Base-by-base conservation (phyloP, 2,329 filamentous ascomycete species). In the Paracoccidioides lutzii region DNA sequence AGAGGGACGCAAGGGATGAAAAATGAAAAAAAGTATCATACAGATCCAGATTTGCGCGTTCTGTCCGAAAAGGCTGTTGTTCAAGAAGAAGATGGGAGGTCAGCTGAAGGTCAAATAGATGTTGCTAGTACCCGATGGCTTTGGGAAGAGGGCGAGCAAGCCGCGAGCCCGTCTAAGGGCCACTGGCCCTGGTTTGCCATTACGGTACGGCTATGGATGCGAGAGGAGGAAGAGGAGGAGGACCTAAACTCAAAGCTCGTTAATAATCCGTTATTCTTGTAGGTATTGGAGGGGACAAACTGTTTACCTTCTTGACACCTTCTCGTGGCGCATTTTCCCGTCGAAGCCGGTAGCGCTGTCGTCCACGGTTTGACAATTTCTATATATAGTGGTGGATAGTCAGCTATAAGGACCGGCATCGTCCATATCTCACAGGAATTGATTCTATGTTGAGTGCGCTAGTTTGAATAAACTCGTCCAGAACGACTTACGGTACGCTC, bases 251-350 rank as follows among this genome's bases (percentile, higher is more conserved):
- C 41, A 14, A 49, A 48, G 22, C 33, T 3, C 57, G 55, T 46
- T 53, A 62, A 54, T 57, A 59, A 22, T 52, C 48, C 55, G 63
- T 35, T 64, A 59, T 48, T 54, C 35, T 41, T 40, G 35, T 43
- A 49, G n/a, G 50, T 6, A 48, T 45, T 48, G 54, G 38, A 57
- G 22, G 43, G 56, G 43, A 46, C 14, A 40, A 30, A 54, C 52
- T 42, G 57, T 67, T 48, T 71, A 91, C 89, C 89, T 94, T 94
- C 90, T 85, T 90, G 70, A 91, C 81, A 74, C 88, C 88, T 75
- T 93, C 88, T 74, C 87, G 85, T 67, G 87, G 85, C 64, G 80
- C 84, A 49, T 77, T 53, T 67, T 73, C 69, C 57, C 75, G 71
- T 63, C 75, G 73, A 61, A 65, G 65, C 52, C 62, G 60, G 51